Evolutionary conservation across 176 grass and related monocot species (phyloP).

Genomic region (Alloteropsis semialata): DNA sequence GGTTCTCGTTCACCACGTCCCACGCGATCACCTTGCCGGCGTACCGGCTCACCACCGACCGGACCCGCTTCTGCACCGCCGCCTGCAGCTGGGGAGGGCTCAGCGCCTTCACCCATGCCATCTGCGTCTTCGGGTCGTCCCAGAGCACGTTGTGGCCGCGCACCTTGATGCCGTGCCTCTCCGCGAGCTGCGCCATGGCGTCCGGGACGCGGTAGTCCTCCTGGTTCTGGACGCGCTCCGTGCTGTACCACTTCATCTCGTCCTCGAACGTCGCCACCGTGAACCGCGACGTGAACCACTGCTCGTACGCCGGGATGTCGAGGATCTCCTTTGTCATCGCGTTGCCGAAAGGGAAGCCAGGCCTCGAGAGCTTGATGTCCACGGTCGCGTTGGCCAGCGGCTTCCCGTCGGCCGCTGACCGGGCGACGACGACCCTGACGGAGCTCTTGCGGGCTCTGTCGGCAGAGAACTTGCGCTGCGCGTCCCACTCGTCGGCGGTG

Average conservation of each 20-base stretch:
- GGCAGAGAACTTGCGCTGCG: not conserved
- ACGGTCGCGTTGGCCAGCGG: too few relatives aligned
- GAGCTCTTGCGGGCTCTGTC: too few relatives aligned
- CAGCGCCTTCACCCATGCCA: conserved; percentile 22
- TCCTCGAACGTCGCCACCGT: too few relatives aligned
- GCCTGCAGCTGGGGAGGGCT: conserved; percentile 9
- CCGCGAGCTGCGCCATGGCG: conserved; percentile 50
- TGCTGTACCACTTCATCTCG: too few relatives aligned
- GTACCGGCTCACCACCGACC: conserved; percentile 46
- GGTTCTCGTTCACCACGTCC: conserved; percentile 79
- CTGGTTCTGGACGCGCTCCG: too few relatives aligned
- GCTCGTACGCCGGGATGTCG: too few relatives aligned
- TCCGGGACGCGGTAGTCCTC: conserved; percentile 49
- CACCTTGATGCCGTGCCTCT: conserved; percentile 33
- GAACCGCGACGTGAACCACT: too few relatives aligned
- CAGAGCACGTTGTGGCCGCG: conserved; percentile 70
- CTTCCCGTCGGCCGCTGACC: too few relatives aligned
- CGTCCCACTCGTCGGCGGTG: conserved; percentile 56
- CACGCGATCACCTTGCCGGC: conserved; percentile 59
- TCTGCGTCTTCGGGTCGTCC: conserved; percentile 41
- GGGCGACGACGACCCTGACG: too few relatives aligned
- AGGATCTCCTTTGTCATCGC: too few relatives aligned
- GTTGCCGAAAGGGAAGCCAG: too few relatives aligned
- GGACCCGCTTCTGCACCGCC: conserved; percentile 36
- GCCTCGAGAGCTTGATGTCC: too few relatives aligned